phyloP scores from a whole-genome alignment of 768 basidiomycete genomes.

The Russula brevipes region DNA sequence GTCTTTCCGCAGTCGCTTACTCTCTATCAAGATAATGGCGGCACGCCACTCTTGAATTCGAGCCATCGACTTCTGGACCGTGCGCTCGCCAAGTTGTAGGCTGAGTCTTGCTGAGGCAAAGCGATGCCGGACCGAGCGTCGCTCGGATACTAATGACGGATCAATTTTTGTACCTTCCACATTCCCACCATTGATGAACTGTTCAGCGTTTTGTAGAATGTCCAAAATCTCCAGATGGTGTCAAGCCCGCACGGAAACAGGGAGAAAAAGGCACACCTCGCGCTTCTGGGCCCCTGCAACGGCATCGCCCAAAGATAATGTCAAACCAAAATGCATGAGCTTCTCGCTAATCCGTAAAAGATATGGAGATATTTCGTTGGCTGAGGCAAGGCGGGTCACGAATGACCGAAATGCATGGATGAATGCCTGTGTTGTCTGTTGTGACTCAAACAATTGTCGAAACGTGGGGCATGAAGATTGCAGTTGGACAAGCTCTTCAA shows the following conservation, averaged over 20 bases:
- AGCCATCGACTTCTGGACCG: constrained; percentile 55
- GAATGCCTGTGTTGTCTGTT: constrained; percentile 61
- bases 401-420: constrained; percentile 59
- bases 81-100: constrained; percentile 57
- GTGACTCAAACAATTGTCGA: constrained; percentile 67
- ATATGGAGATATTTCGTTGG: constrained; percentile 38
- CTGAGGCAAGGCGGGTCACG: constrained; percentile 39
- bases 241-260: neutral
- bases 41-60: constrained; percentile 71
- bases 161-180: constrained; percentile 49
- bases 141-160: constrained; percentile 46
- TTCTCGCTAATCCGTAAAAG: constrained; percentile 61
- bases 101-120: constrained; percentile 55
- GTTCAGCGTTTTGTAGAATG: constrained; percentile 49
- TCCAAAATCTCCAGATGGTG: constrained; percentile 49
- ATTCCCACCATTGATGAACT: constrained; percentile 43
- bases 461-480: constrained; percentile 63
- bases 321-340: constrained; percentile 61
- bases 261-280: constrained; percentile 43
- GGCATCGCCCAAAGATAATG: constrained; percentile 59
- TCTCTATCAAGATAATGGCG: constrained; percentile 61
- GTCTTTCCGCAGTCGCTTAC: constrained; percentile 65
- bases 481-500: constrained; percentile 65
- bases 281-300: constrained; percentile 64
- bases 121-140: constrained; percentile 48